These are phyloP conservation scores for Urostyla sp. DNA, from an alignment of 73 alveolate genomes.

Conservation along the genomic window DNA sequence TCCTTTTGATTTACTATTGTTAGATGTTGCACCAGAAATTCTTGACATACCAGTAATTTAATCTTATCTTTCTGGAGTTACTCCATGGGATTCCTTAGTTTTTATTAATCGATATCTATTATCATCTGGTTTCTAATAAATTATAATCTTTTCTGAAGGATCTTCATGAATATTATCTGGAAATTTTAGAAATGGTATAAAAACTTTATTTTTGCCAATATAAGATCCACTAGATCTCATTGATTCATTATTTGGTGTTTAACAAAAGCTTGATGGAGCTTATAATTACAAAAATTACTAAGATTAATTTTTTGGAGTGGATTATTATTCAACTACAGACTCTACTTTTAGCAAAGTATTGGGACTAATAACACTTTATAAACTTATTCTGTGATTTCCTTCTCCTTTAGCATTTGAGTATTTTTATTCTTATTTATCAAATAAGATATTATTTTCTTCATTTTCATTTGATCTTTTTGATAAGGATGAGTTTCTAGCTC, in stretches of 20 bases:
- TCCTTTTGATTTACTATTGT: background rate
- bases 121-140: constrained; percentile 43
- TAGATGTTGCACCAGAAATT: background rate
- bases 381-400: background rate
- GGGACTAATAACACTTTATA: background rate
- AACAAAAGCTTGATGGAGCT: background rate
- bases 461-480: constrained; percentile 11
- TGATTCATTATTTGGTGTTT: constrained; percentile 17
- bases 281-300: background rate
- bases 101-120: constrained; percentile 24
- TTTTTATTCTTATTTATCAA: background rate
- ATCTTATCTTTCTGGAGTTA: constrained; percentile 29
- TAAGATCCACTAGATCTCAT: constrained; percentile 50
- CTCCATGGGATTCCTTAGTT: constrained; percentile 15
- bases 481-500: constrained; percentile 2
- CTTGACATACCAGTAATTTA: background rate
- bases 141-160: constrained; percentile 34
- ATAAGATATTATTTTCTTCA: background rate
- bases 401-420: background rate
- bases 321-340: too few relatives aligned
- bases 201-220: constrained; percentile 59
- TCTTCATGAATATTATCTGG: constrained; percentile 55
- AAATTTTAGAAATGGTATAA: constrained; percentile 60
- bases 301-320: too few relatives aligned
- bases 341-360: too few relatives aligned